Conservation (phyloP, 768 basidiomycete species). For the Nevesoporus exiguus region DNA sequence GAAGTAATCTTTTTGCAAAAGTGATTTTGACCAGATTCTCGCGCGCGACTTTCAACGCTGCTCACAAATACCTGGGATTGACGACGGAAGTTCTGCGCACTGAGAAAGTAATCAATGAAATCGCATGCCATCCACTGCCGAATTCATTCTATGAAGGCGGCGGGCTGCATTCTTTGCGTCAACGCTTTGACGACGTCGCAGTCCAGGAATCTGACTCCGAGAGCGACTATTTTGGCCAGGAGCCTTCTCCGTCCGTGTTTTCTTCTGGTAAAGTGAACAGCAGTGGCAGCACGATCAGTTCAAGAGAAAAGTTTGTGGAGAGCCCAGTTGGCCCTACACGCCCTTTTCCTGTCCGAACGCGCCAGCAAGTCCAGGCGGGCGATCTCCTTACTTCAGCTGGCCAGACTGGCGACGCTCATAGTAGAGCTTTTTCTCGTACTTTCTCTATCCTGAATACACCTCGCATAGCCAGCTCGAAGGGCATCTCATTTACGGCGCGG, state of each 20-base stretch:
- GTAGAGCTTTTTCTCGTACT: conserved; percentile 44
- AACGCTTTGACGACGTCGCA: conserved; percentile 73
- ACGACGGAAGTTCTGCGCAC: conserved; percentile 94
- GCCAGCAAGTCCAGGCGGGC: conserved; percentile 68
- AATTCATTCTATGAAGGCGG: conserved; percentile 88
- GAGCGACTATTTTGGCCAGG: conserved; percentile 52
- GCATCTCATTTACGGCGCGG: conserved; percentile 20
- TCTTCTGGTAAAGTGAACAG: conserved; percentile 22
- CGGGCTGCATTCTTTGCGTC: conserved; percentile 83
- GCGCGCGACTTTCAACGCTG: conserved; percentile 95
- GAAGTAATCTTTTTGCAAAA: conserved; percentile 26
- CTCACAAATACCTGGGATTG: conserved; percentile 92
- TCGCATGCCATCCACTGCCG: conserved; percentile 94
- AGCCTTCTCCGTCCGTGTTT: conserved; percentile 15
- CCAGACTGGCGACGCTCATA: conserved; percentile 44
- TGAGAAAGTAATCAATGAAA: conserved; percentile 95
- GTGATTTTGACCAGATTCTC: conserved; percentile 96
- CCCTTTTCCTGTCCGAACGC: conserved; percentile 29
- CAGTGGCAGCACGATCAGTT: conserved; percentile 8
- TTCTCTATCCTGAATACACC: conserved; percentile 53
- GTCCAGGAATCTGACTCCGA: conserved; percentile 46
- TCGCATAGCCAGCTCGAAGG: conserved; percentile 33
- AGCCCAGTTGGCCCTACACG: conserved; percentile 20
- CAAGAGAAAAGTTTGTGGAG: conserved; percentile 26
- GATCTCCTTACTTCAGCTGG: conserved; percentile 65